These are phyloP conservation scores for Ceratobasidium sp. DNA, from an alignment of 1,284 basidiomycete species.

Conservation along the genomic window DNA sequence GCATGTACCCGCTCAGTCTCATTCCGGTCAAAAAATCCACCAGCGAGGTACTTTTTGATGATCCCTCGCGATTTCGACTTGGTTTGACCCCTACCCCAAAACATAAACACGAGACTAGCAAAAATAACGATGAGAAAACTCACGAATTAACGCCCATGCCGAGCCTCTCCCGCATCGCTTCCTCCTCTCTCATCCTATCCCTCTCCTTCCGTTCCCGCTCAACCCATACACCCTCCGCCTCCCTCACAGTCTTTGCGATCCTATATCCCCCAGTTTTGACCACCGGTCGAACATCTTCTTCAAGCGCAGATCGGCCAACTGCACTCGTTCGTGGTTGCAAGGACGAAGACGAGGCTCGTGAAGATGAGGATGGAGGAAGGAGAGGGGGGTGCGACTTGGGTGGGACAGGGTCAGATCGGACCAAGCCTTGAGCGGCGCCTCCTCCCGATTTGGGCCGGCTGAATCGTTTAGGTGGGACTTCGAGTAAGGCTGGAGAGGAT, in stretches of 20 bases:
- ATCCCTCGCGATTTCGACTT: neutral
- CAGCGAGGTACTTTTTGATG: neutral
- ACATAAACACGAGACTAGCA: neutral
- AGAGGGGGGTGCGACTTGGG: neutral
- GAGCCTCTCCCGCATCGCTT: slow-evolving; percentile 19
- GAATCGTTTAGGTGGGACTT: slow-evolving; percentile 7
- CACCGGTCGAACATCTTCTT: neutral
- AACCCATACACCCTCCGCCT: slow-evolving; percentile 29
- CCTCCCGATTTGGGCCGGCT: slow-evolving; percentile 36
- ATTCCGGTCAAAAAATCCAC: neutral
- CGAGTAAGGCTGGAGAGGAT: neutral
- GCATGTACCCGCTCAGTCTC: slow-evolving; percentile 1
- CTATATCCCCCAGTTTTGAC: slow-evolving; percentile 20
- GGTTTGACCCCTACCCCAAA: neutral
- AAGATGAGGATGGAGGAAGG: neutral
- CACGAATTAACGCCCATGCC: neutral
- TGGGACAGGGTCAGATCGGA: slow-evolving; percentile 5
- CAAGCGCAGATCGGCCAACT: slow-evolving; percentile 1
- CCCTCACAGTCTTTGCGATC: slow-evolving; percentile 29
- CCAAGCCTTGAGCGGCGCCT: slow-evolving; percentile 29
- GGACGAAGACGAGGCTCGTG: no score
- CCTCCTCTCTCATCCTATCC: slow-evolving; percentile 17
- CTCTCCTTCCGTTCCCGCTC: slow-evolving; percentile 30
- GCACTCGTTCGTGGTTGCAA: neutral
- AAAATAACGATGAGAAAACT: neutral